Percentiles rank a stretch among this genome's conserved stretches.
These are phyloP conservation scores for Sporothrix dimorphospora DNA, from an alignment of 2,329 filamentous ascomycete species.

Conservation along the genomic window DNA sequence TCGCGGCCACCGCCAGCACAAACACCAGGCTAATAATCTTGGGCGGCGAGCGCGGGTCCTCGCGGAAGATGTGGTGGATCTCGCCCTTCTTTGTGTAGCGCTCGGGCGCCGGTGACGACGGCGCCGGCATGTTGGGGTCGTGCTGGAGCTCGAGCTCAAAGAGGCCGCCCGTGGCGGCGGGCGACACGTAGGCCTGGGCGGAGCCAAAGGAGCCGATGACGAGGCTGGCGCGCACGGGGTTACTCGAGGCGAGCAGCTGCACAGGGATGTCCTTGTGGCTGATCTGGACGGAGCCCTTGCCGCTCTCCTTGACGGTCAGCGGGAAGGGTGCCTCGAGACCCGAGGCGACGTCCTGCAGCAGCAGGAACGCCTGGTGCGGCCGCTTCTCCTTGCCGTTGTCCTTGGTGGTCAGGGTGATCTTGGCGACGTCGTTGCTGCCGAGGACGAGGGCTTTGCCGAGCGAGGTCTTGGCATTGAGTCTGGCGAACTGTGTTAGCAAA, in stretches of 20 bases:
- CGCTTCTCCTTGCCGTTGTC: constrained; percentile 78
- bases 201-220: constrained; percentile 86
- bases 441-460: constrained; percentile 68
- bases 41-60: constrained; percentile 78
- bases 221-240: constrained; percentile 77
- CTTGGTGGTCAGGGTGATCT: constrained; percentile 78
- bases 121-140: constrained; percentile 63
- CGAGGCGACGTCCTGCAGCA: constrained; percentile 72
- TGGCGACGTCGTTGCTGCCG: constrained; percentile 71
- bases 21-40: constrained; percentile 80
- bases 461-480: constrained; percentile 61
- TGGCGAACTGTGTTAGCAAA: constrained; percentile 40
- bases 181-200: constrained; percentile 66
- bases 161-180: constrained; percentile 44
- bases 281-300: constrained; percentile 82
- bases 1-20: constrained; percentile 69
- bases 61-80: constrained; percentile 89
- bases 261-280: constrained; percentile 86
- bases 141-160: constrained; percentile 73
- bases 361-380: constrained; percentile 91
- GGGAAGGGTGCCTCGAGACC: constrained; percentile 88
- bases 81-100: constrained; percentile 83
- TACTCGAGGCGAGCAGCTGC: constrained; percentile 71
- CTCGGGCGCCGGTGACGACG: constrained; percentile 65
- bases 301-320: constrained; percentile 80